These are phyloP conservation scores for Cladosporium cucumerinum DNA, from an alignment of 2,329 filamentous ascomycete genomes.

Conservation along the genomic window DNA sequence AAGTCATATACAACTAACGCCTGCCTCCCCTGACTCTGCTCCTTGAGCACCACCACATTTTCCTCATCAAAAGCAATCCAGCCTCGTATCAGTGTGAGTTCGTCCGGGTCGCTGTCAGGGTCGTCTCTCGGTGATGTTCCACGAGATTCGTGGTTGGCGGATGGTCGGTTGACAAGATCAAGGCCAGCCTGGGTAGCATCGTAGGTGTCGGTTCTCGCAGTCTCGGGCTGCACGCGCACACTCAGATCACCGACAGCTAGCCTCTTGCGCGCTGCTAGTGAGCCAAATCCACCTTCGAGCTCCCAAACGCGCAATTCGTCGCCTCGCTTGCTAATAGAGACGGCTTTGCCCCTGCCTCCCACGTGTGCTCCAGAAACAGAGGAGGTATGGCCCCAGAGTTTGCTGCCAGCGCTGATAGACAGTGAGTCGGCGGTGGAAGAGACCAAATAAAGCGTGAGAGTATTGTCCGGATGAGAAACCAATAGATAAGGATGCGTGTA, in stretches of 20 bases:
- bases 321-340: conserved; percentile 80
- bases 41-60: conserved; percentile 81
- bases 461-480: conserved; percentile 81
- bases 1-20: conserved; percentile 85
- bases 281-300: conserved; percentile 66
- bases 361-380: conserved; percentile 83
- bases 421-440: conserved; percentile 65
- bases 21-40: conserved; percentile 64
- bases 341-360: conserved; percentile 78
- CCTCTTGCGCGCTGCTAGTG: conserved; percentile 42
- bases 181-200: conserved; percentile 19
- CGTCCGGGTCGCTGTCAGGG: conserved; percentile 9
- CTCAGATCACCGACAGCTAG: conserved; percentile 49
- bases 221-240: conserved; percentile 45
- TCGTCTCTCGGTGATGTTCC: neutral
- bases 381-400: conserved; percentile 89
- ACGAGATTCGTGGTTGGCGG: neutral
- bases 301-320: conserved; percentile 76
- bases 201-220: conserved; percentile 16
- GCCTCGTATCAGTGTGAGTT: conserved; percentile 46
- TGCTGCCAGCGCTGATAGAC: conserved; percentile 67
- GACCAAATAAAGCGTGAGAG: conserved; percentile 76
- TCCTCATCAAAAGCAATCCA: conserved; percentile 91
- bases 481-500: conserved; percentile 79
- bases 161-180: conserved; percentile 19